A percentile compares a stretch with the other conserved stretches of the same genome.
Evolutionary conservation across 441 rosid genomes (phyloP).

Genomic region (Croton setiger): DNA sequence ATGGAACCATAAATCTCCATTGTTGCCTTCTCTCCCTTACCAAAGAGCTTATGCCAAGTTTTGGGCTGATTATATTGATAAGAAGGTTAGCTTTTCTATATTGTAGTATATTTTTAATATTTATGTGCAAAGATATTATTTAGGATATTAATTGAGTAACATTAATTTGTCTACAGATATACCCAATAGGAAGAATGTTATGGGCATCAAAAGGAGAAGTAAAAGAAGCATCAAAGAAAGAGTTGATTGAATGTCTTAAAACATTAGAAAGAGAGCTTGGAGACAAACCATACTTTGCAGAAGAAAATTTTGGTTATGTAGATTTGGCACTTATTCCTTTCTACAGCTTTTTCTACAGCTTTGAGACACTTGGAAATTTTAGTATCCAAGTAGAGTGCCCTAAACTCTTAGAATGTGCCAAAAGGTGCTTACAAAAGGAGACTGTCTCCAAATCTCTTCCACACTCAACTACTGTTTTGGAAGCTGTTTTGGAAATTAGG

Average conservation of each 20-base stretch:
- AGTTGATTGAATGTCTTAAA: not conserved
- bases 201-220: not conserved
- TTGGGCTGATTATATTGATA: not conserved
- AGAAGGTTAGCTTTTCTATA: not conserved
- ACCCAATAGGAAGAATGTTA: not conserved
- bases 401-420: too few relatives aligned
- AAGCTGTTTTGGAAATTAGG: too few relatives aligned
- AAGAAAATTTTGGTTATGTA: too few relatives aligned
- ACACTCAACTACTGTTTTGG: too few relatives aligned
- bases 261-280: constrained; percentile 6
- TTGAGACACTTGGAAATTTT: too few relatives aligned
- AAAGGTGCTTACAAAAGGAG: too few relatives aligned
- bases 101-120: not conserved
- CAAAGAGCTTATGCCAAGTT: not conserved
- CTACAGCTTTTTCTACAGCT: too few relatives aligned
- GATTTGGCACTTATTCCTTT: too few relatives aligned
- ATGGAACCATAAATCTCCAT: not conserved
- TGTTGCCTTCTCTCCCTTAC: not conserved
- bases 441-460: too few relatives aligned
- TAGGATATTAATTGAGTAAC: too few relatives aligned
- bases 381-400: too few relatives aligned
- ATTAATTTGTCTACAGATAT: not conserved
- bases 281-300: constrained; percentile 17
- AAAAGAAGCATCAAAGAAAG: not conserved
- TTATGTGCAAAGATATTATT: too few relatives aligned